Evolutionary conservation across 371 early-diverging fungal genomes (phyloP).

Genomic region (Parasitella parasitica): DNA sequence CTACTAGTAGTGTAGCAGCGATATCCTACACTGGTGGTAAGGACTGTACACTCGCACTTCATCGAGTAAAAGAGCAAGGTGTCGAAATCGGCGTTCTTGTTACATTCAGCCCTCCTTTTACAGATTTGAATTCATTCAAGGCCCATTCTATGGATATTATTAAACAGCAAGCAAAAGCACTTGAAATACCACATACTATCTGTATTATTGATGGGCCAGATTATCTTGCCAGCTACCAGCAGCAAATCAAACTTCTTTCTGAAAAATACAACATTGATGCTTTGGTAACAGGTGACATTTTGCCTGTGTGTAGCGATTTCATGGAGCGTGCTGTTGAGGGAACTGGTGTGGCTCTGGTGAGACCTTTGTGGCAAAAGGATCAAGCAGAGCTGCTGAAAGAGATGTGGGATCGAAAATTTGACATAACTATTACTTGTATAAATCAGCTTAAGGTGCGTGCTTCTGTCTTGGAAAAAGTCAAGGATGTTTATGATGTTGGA

Average conservation of each 20-base stretch:
- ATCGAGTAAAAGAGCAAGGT: conserved; percentile 35
- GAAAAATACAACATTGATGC: conserved; percentile 34
- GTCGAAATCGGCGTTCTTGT: conserved; percentile 47
- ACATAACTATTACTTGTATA: conserved; percentile 47
- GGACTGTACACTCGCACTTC: conserved; percentile 55
- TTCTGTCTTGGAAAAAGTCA: not conserved
- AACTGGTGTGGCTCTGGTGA: conserved; percentile 45
- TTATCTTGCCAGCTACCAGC: conserved; percentile 49
- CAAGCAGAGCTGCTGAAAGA: conserved; percentile 34
- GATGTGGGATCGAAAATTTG: conserved; percentile 39
- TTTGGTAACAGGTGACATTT: conserved; percentile 60
- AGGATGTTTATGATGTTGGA: conserved; percentile 24
- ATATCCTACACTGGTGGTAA: conserved; percentile 63
- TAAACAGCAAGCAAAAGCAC: conserved; percentile 41
- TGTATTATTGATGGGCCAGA: conserved; percentile 48
- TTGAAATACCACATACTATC: conserved; percentile 42
- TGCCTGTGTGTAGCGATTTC: conserved; percentile 57
- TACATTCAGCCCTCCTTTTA: conserved; percentile 51
- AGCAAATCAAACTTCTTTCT: conserved; percentile 31
- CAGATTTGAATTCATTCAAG: conserved; percentile 40
- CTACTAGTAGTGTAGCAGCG: conserved; percentile 36
- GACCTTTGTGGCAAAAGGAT: conserved; percentile 57
- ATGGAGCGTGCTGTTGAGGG: conserved; percentile 55
- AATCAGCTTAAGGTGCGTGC: conserved; percentile 34
- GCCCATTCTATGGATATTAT: conserved; percentile 52